Evolutionary conservation across 2,329 filamentous ascomycete genomes (phyloP).

Genomic region (Xylariaceae sp.): DNA sequence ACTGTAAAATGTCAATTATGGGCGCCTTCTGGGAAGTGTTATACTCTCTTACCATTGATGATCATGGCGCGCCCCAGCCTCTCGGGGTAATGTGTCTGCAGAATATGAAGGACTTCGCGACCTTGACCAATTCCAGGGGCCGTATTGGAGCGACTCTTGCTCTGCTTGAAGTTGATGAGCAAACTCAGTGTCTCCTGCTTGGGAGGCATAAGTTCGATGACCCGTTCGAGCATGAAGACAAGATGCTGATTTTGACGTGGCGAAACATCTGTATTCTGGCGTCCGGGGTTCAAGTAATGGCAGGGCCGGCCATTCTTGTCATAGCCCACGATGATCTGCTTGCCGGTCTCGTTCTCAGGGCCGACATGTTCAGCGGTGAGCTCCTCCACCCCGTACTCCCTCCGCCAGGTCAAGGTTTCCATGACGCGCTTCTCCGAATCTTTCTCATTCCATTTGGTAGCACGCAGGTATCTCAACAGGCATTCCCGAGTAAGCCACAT

Average conservation of each 20-base stretch:
- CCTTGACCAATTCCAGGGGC: slow-evolving; percentile 70
- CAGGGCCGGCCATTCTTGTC: slow-evolving; percentile 84
- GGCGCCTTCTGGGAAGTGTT: neutral
- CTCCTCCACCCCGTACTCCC: slow-evolving; percentile 79
- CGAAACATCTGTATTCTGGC: slow-evolving; percentile 86
- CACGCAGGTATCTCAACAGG: slow-evolving; percentile 85
- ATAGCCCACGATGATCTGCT: slow-evolving; percentile 85
- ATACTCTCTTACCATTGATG: slow-evolving; percentile 64
- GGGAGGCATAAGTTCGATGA: slow-evolving; percentile 80
- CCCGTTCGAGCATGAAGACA: slow-evolving; percentile 91
- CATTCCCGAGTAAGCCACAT: slow-evolving; percentile 93
- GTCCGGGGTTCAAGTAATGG: slow-evolving; percentile 82
- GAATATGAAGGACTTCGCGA: slow-evolving; percentile 79
- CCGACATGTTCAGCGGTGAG: slow-evolving; percentile 85
- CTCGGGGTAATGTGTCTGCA: slow-evolving; percentile 96
- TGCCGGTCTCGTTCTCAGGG: slow-evolving; percentile 92
- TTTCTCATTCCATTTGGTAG: slow-evolving; percentile 80
- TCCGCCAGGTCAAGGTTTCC: slow-evolving; percentile 78
- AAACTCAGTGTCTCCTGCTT: slow-evolving; percentile 83
- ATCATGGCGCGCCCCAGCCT: slow-evolving; percentile 83
- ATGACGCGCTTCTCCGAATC: slow-evolving; percentile 76
- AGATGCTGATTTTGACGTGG: slow-evolving; percentile 89
- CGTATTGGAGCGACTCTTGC: slow-evolving; percentile 68
- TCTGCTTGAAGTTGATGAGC: slow-evolving; percentile 86
- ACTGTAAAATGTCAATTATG: slow-evolving; percentile 44